Percentiles rank a stretch among this genome's conserved stretches.
Evolutionary conservation across 2,329 filamentous ascomycete species (phyloP).

Genomic region (Penicillium corylophilum): DNA sequence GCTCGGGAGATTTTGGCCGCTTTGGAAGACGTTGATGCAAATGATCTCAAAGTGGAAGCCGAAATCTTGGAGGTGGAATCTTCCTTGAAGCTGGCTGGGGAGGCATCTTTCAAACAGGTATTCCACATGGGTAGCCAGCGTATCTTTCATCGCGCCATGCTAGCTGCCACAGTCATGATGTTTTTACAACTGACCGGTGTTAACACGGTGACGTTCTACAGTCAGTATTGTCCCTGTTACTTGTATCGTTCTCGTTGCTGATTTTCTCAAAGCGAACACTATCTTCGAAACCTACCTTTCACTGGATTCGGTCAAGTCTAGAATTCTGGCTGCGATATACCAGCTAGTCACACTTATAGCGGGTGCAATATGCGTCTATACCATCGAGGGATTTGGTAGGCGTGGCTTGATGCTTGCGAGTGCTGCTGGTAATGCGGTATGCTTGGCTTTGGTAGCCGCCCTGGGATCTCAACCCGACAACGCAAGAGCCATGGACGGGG

Average conservation of each 20-base stretch:
- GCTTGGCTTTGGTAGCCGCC: conserved; percentile 12
- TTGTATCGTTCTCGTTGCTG: not conserved
- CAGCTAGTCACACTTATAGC: conserved; percentile 12
- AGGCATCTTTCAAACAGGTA: conserved; percentile 7
- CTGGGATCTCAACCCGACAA: conserved; percentile 14
- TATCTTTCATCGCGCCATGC: conserved; percentile 12
- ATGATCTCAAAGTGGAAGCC: conserved; percentile 1
- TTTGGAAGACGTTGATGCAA: conserved; percentile 2
- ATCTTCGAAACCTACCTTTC: conserved; percentile 17
- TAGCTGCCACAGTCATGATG: conserved; percentile 9
- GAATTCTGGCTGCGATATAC: conserved; percentile 14
- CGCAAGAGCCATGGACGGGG: conserved; percentile 9
- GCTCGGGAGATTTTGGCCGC: conserved; percentile 11
- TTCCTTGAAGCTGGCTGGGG: conserved; percentile 9
- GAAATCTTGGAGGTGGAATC: conserved; percentile 11
- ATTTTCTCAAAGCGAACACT: conserved; percentile 10
- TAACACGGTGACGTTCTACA: conserved; percentile 17
- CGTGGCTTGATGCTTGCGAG: conserved; percentile 12
- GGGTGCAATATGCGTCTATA: conserved; percentile 15
- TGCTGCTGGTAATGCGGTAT: conserved; percentile 10
- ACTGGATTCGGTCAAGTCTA: conserved; percentile 8
- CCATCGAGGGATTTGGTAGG: conserved; percentile 16
- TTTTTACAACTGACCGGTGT: conserved; percentile 17
- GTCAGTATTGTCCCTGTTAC: not conserved
- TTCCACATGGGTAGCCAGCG: conserved; percentile 19